Evolutionary conservation across 2,329 filamentous ascomycete genomes (phyloP).

Genomic region (Hymenoscyphus salicellus): DNA sequence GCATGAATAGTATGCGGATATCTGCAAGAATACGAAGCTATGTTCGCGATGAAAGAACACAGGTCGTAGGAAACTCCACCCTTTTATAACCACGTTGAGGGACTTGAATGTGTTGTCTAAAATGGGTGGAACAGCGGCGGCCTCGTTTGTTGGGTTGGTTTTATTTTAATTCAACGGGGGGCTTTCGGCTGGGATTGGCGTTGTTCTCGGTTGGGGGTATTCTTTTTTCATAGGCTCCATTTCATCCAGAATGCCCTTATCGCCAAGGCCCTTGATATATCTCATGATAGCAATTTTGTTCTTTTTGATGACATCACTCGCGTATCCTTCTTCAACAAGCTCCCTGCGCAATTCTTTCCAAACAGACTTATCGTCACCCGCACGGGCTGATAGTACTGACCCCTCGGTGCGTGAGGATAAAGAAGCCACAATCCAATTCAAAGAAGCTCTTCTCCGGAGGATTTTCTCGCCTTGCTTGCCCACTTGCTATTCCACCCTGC

Average conservation of each 20-base stretch:
- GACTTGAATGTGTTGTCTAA: no score
- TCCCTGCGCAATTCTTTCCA: conserved; percentile 1
- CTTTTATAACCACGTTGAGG: no score
- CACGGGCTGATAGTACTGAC: neutral
- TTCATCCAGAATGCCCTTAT: neutral
- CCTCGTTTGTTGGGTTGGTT: no score
- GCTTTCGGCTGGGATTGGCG: no score
- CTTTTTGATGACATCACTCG: neutral
- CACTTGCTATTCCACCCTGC: conserved; percentile 5
- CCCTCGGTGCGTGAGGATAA: neutral
- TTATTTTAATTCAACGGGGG: no score
- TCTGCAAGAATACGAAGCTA: no score
- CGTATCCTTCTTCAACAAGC: neutral
- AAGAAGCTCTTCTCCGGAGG: conserved; percentile 4
- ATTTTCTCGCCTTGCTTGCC: conserved; percentile 3
- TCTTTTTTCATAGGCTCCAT: no score
- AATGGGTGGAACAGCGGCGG: no score
- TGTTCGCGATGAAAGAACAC: no score
- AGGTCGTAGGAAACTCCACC: no score
- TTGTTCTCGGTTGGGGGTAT: no score
- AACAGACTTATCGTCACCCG: neutral
- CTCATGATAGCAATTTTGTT: neutral
- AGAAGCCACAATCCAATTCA: conserved; percentile 8
- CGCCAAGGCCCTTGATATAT: neutral
- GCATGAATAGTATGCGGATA: no score